Evolutionary conservation across 805 yeast species (phyloP).

Genomic region (Metschnikowia aberdeeniae): DNA sequence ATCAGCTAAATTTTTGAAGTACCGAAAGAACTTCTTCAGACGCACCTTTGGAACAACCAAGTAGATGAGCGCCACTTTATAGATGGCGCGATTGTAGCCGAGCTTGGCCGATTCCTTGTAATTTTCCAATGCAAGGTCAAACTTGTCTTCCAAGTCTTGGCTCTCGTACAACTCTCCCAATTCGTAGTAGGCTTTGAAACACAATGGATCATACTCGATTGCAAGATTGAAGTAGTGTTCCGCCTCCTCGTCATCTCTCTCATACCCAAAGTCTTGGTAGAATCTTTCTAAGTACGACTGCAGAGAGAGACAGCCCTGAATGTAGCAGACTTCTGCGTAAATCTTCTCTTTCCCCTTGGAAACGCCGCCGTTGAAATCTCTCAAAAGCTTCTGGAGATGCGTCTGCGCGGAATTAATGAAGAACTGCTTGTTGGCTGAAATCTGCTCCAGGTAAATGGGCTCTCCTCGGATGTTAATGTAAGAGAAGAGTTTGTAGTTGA

Average conservation of each 20-base stretch:
- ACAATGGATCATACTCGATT: conserved; percentile 28
- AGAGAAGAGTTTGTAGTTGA: conserved; percentile 36
- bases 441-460: conserved; percentile 27
- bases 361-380: conserved; percentile 24
- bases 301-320: conserved; percentile 37
- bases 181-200: conserved; percentile 32
- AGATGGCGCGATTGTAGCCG: conserved; percentile 45
- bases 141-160: conserved; percentile 26
- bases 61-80: conserved; percentile 35
- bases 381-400: conserved; percentile 34
- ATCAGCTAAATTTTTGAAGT: conserved; percentile 34
- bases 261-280: conserved; percentile 36
- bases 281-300: conserved; percentile 28
- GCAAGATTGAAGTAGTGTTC: conserved; percentile 29
- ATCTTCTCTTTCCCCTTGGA: conserved; percentile 11
- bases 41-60: conserved; percentile 33
- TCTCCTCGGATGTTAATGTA: conserved; percentile 43
- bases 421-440: conserved; percentile 27
- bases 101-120: conserved; percentile 37
- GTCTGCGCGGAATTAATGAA: conserved; percentile 37
- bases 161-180: conserved; percentile 38
- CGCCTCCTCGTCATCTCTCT: conserved; percentile 26
- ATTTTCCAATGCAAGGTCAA: conserved; percentile 30
- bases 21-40: conserved; percentile 32
- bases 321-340: conserved; percentile 31